Base-by-base conservation (phyloP, 768 basidiomycete species). In the Lentinus tigrinus region DNA sequence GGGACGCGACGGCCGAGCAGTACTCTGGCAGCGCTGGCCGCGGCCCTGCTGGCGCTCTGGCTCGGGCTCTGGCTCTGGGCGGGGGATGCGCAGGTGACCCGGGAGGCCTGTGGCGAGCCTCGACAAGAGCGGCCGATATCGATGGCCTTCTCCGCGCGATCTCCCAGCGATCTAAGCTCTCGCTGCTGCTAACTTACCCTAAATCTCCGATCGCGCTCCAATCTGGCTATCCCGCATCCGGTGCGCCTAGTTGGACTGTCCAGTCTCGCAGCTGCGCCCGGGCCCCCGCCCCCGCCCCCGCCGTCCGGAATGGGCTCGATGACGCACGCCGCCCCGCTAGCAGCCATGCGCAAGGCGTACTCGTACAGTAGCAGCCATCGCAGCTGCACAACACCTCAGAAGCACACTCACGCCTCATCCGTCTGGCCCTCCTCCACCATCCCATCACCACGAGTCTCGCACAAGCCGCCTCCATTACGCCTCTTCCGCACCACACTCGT, bases 131-230 rank as follows among this genome's bases (percentile, higher is more conserved):
- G n/a, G n/a, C n/a, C n/a, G n/a, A 40, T 16, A 17, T 40, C 39
- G 19, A 40, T 4, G 19, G 39, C 39, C 6, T 51, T 40, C 28
- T 44, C 31, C 49, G 48, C 19, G 19, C 43, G 55, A 61, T 61
- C 60, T 61, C 37, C 37, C 31, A 36, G 46, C 44, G 60, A 63
- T 58, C 57, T 59, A 58, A 58, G 55, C 55, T 56, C 42, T 38
- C 19, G 34, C 57, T 39, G 27, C 42, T 43, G 16, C n/a, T 39
- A 53, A 48, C 49, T 50, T 28, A 23, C 39, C 55, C 43, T 26
- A 46, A 52, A 60, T 57, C 63, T 52, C 62, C 63, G 63, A 63
- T 63, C 58, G 19, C 17, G 13, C 10, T 31, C 54, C 10, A 46
- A 50, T 54, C 39, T 21, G 34, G 56, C 62, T 60, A 57, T 46